A percentile compares a stretch with the other conserved stretches of the same genome.
Conservation (phyloP, 108 stramenopile species). For the Conticribra weissflogii region DNA sequence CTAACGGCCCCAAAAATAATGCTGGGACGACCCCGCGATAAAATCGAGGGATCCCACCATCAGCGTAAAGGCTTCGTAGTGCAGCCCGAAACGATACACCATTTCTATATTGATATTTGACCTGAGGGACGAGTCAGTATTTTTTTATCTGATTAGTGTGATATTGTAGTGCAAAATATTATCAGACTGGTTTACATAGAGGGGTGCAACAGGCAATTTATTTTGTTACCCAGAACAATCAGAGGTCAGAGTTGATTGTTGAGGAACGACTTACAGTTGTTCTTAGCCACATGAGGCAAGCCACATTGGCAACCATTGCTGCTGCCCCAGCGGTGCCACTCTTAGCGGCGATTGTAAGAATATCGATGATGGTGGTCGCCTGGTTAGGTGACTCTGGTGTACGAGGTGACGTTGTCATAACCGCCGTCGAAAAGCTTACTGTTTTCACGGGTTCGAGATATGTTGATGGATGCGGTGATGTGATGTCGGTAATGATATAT, state of each 20-base stretch:
- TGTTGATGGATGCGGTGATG: too few relatives aligned
- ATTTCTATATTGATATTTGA: conserved; percentile 99
- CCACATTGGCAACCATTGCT: conserved; percentile 90
- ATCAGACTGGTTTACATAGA: too few relatives aligned
- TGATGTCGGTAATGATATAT: too few relatives aligned
- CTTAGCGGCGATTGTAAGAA: conserved; percentile 63
- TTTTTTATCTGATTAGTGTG: too few relatives aligned
- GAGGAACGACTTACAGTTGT: conserved; percentile 63
- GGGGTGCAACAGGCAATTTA: not conserved
- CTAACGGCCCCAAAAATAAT: conserved; percentile 90
- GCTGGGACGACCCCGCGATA: conserved; percentile 95
- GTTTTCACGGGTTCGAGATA: too few relatives aligned
- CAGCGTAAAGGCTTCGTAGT: conserved; percentile 88
- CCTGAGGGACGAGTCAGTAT: conserved; percentile 42
- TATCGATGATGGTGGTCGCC: conserved; percentile 65
- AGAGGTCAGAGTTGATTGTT: not conserved
- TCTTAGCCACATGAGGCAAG: conserved; percentile 80
- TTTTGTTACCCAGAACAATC: not conserved
- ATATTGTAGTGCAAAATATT: too few relatives aligned
- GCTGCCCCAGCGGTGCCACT: conserved; percentile 85
- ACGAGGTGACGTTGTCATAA: not conserved
- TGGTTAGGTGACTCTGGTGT: conserved; percentile 44
- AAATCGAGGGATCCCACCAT: conserved; percentile 97
- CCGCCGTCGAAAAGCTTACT: too few relatives aligned
- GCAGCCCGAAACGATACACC: conserved; percentile 90